Conservation (phyloP, 768 basidiomycete species). For the Amanita pallidorosea region DNA sequence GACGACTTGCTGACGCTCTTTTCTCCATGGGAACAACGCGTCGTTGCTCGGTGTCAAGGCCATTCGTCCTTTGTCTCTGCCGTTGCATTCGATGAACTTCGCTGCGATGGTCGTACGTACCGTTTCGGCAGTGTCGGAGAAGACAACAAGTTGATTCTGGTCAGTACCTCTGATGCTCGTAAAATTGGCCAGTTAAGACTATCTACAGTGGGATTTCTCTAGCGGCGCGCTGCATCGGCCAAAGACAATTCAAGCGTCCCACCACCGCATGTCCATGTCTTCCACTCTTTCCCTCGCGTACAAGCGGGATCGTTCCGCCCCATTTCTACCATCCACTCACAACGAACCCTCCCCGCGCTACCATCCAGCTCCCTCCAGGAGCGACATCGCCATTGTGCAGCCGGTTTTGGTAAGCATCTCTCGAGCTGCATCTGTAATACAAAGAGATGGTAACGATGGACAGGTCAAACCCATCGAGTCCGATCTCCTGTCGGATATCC, state of each 20-base stretch:
- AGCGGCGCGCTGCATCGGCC: constrained; percentile 86
- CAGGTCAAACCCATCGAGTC: constrained; percentile 77
- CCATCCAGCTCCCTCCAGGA: constrained; percentile 84
- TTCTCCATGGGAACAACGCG: constrained; percentile 88
- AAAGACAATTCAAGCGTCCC: constrained; percentile 46
- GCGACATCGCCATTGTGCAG: constrained; percentile 83
- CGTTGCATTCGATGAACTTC: constrained; percentile 82
- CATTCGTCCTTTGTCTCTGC: constrained; percentile 91
- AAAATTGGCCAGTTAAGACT: neutral
- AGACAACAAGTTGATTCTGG: constrained; percentile 89
- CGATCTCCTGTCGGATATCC: constrained; percentile 65
- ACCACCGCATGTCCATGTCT: constrained; percentile 60
- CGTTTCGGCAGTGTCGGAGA: constrained; percentile 95
- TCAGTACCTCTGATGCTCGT: constrained; percentile 23
- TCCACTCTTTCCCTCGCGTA: constrained; percentile 68
- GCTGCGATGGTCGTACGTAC: constrained; percentile 84
- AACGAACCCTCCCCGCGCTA: constrained; percentile 40
- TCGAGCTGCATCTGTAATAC: neutral
- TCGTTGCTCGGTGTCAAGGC: constrained; percentile 93
- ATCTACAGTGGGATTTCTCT: constrained; percentile 82
- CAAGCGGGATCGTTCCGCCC: constrained; percentile 50
- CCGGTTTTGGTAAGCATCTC: constrained; percentile 64
- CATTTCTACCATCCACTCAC: constrained; percentile 42
- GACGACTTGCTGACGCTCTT: constrained; percentile 94
- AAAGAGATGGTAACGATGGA: neutral